A percentile compares a stretch with the other conserved stretches of the same genome.
These are phyloP conservation scores for Ophiocordyceps camponoti-saundersi DNA, from an alignment of 2,329 filamentous ascomycete species.

Conservation along the genomic window DNA sequence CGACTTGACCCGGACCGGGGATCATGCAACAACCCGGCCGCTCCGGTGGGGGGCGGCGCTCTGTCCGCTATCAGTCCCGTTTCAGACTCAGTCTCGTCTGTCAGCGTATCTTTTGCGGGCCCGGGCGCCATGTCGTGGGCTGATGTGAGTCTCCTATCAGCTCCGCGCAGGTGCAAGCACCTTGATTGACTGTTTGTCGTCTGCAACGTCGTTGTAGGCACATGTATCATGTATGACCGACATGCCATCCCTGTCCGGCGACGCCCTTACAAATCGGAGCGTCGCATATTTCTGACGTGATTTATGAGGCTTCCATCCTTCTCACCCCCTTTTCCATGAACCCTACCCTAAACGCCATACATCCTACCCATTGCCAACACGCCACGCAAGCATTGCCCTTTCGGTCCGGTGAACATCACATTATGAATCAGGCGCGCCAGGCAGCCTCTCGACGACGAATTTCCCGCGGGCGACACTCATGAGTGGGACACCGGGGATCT, in stretches of 20 bases:
- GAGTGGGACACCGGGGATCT: constrained; percentile 49
- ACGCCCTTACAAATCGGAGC: background rate
- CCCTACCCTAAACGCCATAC: background rate
- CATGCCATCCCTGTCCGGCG: background rate
- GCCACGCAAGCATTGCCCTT: too few species aligned
- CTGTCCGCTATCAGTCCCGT: background rate
- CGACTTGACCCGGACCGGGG: background rate
- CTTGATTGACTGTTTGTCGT: background rate
- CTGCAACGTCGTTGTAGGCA: background rate
- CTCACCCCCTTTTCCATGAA: too few species aligned
- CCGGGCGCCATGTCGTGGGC: background rate
- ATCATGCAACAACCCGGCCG: background rate
- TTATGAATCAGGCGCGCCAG: constrained; percentile 54
- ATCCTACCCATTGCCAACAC: background rate
- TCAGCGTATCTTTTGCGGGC: background rate
- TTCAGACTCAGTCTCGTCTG: background rate
- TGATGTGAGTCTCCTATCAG: background rate
- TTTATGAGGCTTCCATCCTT: background rate
- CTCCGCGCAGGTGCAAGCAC: background rate
- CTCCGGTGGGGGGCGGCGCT: background rate
- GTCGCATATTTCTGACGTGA: background rate
- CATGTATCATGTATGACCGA: background rate
- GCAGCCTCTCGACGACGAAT: constrained; percentile 85
- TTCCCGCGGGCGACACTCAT: constrained; percentile 77
- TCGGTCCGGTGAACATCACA: too few species aligned